Conservation (phyloP, 495 filamentous ascomycete genomes). For the Neurospora sp. region DNA sequence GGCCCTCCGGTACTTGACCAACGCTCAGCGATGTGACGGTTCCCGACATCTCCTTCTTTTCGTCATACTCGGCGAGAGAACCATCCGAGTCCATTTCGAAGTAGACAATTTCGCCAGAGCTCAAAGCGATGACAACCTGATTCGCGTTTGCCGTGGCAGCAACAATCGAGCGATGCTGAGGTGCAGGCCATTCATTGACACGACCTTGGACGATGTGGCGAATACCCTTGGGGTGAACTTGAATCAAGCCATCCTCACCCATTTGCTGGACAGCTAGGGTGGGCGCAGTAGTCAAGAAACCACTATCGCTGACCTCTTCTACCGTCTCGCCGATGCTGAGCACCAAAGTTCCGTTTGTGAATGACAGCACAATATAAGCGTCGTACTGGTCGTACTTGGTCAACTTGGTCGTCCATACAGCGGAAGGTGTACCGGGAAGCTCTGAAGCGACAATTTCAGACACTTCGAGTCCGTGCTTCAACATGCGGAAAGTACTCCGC, state of each 20-base stretch:
- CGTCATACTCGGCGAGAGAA: slow-evolving; percentile 84
- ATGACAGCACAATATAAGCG: slow-evolving; percentile 60
- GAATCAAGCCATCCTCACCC: slow-evolving; percentile 83
- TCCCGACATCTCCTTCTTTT: slow-evolving; percentile 91
- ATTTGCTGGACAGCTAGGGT: slow-evolving; percentile 90
- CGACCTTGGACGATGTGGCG: slow-evolving; percentile 76
- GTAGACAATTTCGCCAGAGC: slow-evolving; percentile 92
- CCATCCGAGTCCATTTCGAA: slow-evolving; percentile 95
- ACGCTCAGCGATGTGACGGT: slow-evolving; percentile 88
- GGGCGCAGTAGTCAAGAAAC: slow-evolving; percentile 75
- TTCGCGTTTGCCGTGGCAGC: slow-evolving; percentile 90
- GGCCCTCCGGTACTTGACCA: slow-evolving; percentile 86
- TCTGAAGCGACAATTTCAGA: slow-evolving; percentile 90
- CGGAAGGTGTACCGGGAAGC: slow-evolving; percentile 72
- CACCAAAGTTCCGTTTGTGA: slow-evolving; percentile 65
- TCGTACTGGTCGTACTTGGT: slow-evolving; percentile 77
- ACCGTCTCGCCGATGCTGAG: slow-evolving; percentile 94
- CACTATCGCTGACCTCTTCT: slow-evolving; percentile 86
- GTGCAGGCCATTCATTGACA: slow-evolving; percentile 90
- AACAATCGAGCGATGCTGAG: slow-evolving; percentile 87
- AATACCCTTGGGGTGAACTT: slow-evolving; percentile 92
- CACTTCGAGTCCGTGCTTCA: slow-evolving; percentile 88
- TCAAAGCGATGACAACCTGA: slow-evolving; percentile 87
- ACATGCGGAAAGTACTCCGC: slow-evolving; percentile 75
- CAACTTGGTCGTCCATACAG: slow-evolving; percentile 92